Base-by-base conservation (phyloP, 2,329 filamentous ascomycete species). In the Diplodia scrobiculata region DNA sequence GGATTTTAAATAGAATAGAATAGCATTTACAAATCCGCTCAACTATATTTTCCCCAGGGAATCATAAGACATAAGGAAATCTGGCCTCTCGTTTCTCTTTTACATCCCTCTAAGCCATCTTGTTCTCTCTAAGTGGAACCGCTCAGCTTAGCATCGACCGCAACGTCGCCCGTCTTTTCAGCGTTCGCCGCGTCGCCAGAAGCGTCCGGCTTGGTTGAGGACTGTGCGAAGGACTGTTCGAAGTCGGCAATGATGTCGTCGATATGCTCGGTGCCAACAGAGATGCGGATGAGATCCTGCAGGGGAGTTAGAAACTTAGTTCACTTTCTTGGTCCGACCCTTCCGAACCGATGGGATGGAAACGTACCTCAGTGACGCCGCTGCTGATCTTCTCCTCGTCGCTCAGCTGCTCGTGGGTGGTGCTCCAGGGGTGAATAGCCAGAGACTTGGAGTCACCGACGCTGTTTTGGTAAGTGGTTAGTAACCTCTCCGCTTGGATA, bases 241-340 rank as follows among this genome's bases (percentile, higher is more conserved):
- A 98, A 97, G 79, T 98, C 94, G 72, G 88, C 90, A 74, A 97
- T 95, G 73, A 98, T 97, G 75, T 98, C 94, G 81, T 97, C 93
- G 76, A 98, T 96, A 78, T 97, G 92, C 81, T 98, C 94, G 0
- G 90, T 96, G 63, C 94, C 94, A 67, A 97, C 93, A 0, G 93
- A 97, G 74, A 98, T 95, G 69, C 94, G 91, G 78, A 98, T 97
- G 47, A 93, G 87, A 74, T 96, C 94, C 84, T 92, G 77, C 11
- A 29, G 52, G 27, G n/a, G 50, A n/a, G 17, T 68, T 38, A 73
- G 72, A 29, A 36, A 32, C 34, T 5, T 11, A n/a, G 2, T n/a
- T 19, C 17, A 13, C 17, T 10, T 0, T 45, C n/a, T 66, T 34
- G 51, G 54, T 36, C 10, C 64, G 29, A n/a, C 7, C 25, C n/a